Conservation (phyloP, 768 basidiomycete genomes). For the Nidularia sp. region DNA sequence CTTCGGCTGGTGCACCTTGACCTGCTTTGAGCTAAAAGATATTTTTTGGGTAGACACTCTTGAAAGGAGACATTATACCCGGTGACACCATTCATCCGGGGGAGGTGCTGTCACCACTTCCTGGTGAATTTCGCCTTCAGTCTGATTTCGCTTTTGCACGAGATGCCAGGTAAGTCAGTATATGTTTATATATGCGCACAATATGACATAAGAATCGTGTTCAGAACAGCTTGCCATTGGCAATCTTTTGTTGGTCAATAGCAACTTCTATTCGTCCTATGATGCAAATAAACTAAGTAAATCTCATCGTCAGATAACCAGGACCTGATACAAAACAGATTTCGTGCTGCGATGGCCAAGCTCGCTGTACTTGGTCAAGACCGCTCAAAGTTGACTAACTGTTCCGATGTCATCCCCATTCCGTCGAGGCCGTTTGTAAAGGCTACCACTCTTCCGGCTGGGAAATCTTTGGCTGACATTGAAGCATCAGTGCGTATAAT, state of each 20-base stretch:
- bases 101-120: constrained; percentile 19
- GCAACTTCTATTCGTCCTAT: background rate
- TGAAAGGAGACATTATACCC: constrained; percentile 19
- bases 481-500: constrained; percentile 16
- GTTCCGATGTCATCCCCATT: constrained; percentile 20
- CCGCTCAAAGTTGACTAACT: constrained; percentile 15
- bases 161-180: constrained; percentile 10
- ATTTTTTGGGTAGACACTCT: constrained; percentile 13
- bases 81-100: constrained; percentile 16
- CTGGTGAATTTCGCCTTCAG: constrained; percentile 24
- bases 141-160: constrained; percentile 20
- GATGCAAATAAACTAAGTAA: background rate
- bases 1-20: background rate
- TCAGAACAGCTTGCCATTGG: constrained; percentile 35
- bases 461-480: constrained; percentile 19
- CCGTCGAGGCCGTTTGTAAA: constrained; percentile 5
- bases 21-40: background rate
- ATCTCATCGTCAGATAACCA: constrained; percentile 13
- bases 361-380: constrained; percentile 22
- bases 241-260: constrained; percentile 26
- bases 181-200: background rate
- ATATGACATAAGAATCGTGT: background rate
- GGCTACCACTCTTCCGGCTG: constrained; percentile 20
- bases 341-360: constrained; percentile 27
- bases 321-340: constrained; percentile 14